Conservation (phyloP, 345 rosid genomes). For the Geranium brycei region DNA sequence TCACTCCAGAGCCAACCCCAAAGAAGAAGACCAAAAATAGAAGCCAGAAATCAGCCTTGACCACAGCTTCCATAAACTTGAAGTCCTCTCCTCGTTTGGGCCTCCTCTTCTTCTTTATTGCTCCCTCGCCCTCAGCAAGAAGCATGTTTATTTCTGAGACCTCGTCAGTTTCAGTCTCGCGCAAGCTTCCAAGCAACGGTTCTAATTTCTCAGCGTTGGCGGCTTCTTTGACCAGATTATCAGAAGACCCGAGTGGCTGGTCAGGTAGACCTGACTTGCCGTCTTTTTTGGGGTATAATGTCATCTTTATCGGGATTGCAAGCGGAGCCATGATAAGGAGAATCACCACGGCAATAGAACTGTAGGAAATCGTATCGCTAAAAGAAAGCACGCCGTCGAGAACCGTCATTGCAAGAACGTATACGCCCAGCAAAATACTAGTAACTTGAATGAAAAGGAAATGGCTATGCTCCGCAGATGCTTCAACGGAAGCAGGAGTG, state of each 20-base stretch:
- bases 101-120: slow-evolving; percentile 48
- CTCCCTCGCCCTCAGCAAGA: slow-evolving; percentile 63
- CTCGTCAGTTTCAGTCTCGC: slow-evolving; percentile 23
- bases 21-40: slow-evolving; percentile 51
- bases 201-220: slow-evolving; percentile 25
- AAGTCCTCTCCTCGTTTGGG: slow-evolving; percentile 71
- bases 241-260: slow-evolving; percentile 14
- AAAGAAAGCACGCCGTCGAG: slow-evolving; percentile 27
- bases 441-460: slow-evolving; percentile 40
- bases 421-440: slow-evolving; percentile 39
- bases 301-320: slow-evolving; percentile 55
- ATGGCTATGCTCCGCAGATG: slow-evolving; percentile 30
- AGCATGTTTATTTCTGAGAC: slow-evolving; percentile 45
- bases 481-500: slow-evolving; percentile 42
- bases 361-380: slow-evolving; percentile 22
- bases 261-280: slow-evolving; percentile 12
- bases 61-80: slow-evolving; percentile 39
- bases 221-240: slow-evolving; percentile 14
- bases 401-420: slow-evolving; percentile 33
- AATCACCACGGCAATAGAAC: slow-evolving; percentile 28
- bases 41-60: slow-evolving; percentile 78
- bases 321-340: slow-evolving; percentile 55
- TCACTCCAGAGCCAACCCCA: slow-evolving; percentile 61
- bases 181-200: slow-evolving; percentile 35
- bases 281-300: slow-evolving; percentile 19